Base-by-base conservation (phyloP, 2,329 filamentous ascomycete genomes). In the Ascochyta fabae region DNA sequence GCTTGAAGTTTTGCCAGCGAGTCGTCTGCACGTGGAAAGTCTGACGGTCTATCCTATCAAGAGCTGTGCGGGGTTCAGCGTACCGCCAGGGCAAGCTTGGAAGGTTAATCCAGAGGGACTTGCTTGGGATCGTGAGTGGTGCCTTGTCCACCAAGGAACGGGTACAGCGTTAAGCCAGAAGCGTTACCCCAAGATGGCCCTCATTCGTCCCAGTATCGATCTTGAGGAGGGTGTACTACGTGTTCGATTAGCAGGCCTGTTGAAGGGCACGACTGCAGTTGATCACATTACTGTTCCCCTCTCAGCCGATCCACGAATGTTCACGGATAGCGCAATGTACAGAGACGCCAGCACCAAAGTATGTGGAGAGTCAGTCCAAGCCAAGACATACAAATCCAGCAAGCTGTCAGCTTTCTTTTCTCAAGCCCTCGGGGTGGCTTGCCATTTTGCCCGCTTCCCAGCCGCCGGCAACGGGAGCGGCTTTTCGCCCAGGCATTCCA, bases 111-210 rank as follows among this genome's bases (percentile, higher is more conserved):
- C 84, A 7, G 92, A 97, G 77, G 95, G 95, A 0, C 80, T 99
- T 2, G 89, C 88, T 8, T 98, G 94, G 92, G 95, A 99, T 73
- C 84, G 95, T 58, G 94, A 98, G 78, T 99, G 95, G 94, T 98
- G 94, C 76, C 80, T 99, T 19, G 82, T 99, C 13, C 93, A 97
- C 71, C 85, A 88, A 69, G 92, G 91, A 39, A 96, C 93, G 1
- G 90, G 91, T 0, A 87, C 88, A 65, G 92, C 89, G 6, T 79
- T 99, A 49, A 96, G 86, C 70, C 94, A 98, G 75, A 99, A 98
- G 77, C 83, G 88, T 61, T 88, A 95, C 70, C 91, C 93, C 2
- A 86, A 82, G 31, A 98, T 99, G 94, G 89, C 91, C 12, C 83
- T 97, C 4, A 82, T 99, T 47, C 84, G 84, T 46, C 94, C 95